phyloP scores from a whole-genome alignment of 768 basidiomycete genomes.

The Rhodotorula babjevae region DNA sequence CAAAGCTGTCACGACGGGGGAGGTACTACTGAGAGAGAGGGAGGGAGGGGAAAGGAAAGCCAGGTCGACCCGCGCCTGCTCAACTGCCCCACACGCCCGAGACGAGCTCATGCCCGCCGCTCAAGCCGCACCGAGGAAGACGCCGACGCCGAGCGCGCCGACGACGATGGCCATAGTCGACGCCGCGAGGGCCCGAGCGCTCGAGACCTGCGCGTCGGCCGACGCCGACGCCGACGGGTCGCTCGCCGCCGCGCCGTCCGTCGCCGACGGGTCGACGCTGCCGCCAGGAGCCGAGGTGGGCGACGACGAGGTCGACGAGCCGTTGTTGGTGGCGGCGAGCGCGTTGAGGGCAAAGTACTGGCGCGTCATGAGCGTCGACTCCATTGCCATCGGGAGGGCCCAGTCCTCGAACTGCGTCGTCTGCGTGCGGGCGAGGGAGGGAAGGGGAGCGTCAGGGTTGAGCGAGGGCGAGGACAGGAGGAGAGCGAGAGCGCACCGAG shows the following conservation, averaged over 20 bases:
- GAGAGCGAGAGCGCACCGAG: constrained; percentile 48
- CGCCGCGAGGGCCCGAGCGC: no score
- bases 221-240: no score
- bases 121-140: neutral
- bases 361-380: constrained; percentile 47
- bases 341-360: constrained; percentile 54
- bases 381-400: constrained; percentile 3
- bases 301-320: neutral
- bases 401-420: constrained; percentile 8
- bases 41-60: no score
- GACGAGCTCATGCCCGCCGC: no score
- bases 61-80: neutral
- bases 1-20: neutral
- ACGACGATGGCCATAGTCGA: neutral
- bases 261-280: neutral
- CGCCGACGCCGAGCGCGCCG: neutral
- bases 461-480: neutral
- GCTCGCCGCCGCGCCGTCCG: no score
- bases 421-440: neutral
- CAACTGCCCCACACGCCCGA: no score
- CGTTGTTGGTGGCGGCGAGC: constrained; percentile 43
- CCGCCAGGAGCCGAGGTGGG: no score
- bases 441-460: neutral
- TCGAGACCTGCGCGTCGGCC: neutral
- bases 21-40: neutral